phyloP scores from a whole-genome alignment of 139 green algal genomes.

The Pseudopediastrum boryanum region DNA sequence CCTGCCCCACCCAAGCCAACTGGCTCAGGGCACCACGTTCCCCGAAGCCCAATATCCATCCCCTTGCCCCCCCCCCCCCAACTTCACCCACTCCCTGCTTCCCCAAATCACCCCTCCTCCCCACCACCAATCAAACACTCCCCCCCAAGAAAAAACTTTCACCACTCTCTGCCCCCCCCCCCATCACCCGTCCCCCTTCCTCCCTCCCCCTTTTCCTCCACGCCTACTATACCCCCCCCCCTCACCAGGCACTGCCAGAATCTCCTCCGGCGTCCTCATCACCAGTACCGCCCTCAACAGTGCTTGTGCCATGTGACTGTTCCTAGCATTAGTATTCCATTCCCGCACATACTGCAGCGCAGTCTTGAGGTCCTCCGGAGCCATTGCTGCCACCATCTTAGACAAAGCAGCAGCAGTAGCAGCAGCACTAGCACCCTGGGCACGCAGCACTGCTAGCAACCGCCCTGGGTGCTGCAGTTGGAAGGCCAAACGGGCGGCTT shows the following conservation, averaged over 20 bases:
- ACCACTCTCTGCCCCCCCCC: too few species aligned
- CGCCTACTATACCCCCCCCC: too few species aligned
- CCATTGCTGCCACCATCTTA: slow-evolving; percentile 42
- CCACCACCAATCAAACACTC: too few species aligned
- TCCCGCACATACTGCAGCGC: slow-evolving; percentile 60
- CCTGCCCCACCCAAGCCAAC: too few species aligned
- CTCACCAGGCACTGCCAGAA: slow-evolving; percentile 58
- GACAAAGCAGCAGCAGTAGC: slow-evolving; percentile 13
- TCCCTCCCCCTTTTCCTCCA: too few species aligned
- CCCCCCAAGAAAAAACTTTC: too few species aligned
- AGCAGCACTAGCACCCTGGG: slow-evolving; percentile 29
- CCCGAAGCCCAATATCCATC: too few species aligned
- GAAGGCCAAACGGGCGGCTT: slow-evolving; percentile 84
- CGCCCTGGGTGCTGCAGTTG: slow-evolving; percentile 76
- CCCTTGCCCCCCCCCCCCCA: too few species aligned
- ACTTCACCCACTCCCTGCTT: too few species aligned
- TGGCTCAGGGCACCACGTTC: too few species aligned
- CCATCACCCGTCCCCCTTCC: too few species aligned
- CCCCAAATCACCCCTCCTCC: too few species aligned
- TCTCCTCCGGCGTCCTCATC: slow-evolving; percentile 52
- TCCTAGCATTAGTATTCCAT: slow-evolving; percentile 93
- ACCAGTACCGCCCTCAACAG: slow-evolving; percentile 79
- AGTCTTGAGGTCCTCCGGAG: slow-evolving; percentile 38
- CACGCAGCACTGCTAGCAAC: slow-evolving; percentile 76
- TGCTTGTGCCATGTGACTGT: slow-evolving; percentile 82